Percentiles rank a stretch among this genome's conserved stretches.
Conservation (phyloP, 2,329 filamentous ascomycete species). For the Endoconidiophora polonica region DNA sequence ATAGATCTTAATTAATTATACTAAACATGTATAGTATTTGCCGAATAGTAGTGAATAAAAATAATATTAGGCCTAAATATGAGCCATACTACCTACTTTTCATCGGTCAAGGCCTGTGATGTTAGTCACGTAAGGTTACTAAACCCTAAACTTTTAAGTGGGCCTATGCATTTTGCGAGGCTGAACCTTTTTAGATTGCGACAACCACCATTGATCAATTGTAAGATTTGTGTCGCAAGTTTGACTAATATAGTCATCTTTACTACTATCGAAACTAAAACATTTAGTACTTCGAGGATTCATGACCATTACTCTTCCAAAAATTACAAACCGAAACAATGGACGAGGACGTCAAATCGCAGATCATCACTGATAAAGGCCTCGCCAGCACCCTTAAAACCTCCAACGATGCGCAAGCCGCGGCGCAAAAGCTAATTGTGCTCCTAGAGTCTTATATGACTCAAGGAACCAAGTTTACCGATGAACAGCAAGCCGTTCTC, state of each 20-base stretch:
- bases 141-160: too few species aligned
- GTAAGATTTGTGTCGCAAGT: not conserved
- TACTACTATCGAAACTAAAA: too few species aligned
- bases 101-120: not conserved
- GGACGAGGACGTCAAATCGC: not conserved
- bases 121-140: not conserved
- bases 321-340: too few species aligned
- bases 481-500: not conserved
- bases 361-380: constrained; percentile 25
- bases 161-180: not conserved
- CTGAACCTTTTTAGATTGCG: not conserved
- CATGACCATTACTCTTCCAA: not conserved
- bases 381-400: constrained; percentile 54
- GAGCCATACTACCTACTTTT: not conserved
- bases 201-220: not conserved
- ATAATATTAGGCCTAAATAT: too few species aligned
- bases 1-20: too few species aligned
- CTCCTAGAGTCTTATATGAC: constrained; percentile 24
- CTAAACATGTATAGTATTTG: too few species aligned
- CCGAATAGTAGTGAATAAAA: too few species aligned
- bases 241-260: not conserved
- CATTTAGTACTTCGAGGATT: too few species aligned
- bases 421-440: constrained; percentile 50
- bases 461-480: constrained; percentile 16
- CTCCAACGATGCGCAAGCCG: constrained; percentile 55